Evolutionary conservation across 2,329 filamentous ascomycete genomes (phyloP).

Genomic region (Aureobasidium sp.): DNA sequence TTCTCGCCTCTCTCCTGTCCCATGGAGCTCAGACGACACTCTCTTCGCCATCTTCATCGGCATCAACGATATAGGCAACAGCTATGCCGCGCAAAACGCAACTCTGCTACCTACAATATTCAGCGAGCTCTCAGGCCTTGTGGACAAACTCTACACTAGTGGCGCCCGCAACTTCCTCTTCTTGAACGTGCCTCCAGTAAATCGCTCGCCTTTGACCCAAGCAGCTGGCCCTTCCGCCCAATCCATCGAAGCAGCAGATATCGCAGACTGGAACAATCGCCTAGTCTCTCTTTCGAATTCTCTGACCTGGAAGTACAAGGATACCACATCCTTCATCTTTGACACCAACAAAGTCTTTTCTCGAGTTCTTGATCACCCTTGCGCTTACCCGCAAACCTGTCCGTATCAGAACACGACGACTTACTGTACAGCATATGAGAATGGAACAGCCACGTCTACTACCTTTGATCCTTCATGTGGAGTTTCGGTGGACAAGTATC

Average conservation of each 20-base stretch:
- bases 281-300: conserved; percentile 37
- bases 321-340: conserved; percentile 47
- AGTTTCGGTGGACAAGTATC: conserved; percentile 54
- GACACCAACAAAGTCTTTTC: conserved; percentile 48
- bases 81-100: conserved; percentile 37
- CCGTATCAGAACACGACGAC: conserved; percentile 49
- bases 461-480: conserved; percentile 42
- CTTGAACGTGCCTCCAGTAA: conserved; percentile 42
- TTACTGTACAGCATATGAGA: conserved; percentile 50
- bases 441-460: conserved; percentile 36
- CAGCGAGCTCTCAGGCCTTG: conserved; percentile 30
- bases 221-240: conserved; percentile 31
- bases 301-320: conserved; percentile 33
- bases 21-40: conserved; percentile 39
- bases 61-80: conserved; percentile 50
- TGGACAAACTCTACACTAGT: conserved; percentile 37
- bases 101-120: conserved; percentile 32
- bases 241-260: conserved; percentile 32
- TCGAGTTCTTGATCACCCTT: conserved; percentile 47
- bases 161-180: conserved; percentile 47
- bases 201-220: conserved; percentile 46
- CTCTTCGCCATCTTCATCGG: conserved; percentile 50
- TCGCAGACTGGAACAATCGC: conserved; percentile 47
- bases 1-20: conserved; percentile 28
- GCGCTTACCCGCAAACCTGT: conserved; percentile 44